Conservation (phyloP, 768 basidiomycete genomes). For the Calocybe gangraenosa region DNA sequence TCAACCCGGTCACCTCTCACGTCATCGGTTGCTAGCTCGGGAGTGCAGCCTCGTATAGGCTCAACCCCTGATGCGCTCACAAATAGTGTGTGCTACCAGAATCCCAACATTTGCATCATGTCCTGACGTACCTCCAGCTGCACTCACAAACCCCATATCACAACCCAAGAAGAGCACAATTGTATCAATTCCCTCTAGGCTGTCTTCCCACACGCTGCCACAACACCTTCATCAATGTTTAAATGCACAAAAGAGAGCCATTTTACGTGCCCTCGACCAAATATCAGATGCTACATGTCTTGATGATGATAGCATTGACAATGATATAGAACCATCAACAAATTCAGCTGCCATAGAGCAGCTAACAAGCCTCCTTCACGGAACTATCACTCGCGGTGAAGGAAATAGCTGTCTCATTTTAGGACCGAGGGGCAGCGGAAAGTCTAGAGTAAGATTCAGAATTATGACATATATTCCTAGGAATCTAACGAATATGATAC, state of each 20-base stretch:
- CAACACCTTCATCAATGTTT: slow-evolving; percentile 41
- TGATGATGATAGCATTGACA: slow-evolving; percentile 11
- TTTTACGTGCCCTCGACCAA: slow-evolving; percentile 42
- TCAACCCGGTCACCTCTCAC: neutral
- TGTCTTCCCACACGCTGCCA: slow-evolving; percentile 30
- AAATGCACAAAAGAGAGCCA: slow-evolving; percentile 52
- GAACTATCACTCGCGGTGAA: slow-evolving; percentile 77
- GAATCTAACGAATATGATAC: slow-evolving; percentile 4
- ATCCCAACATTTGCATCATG: neutral
- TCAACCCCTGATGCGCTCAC: no score
- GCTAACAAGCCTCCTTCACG: slow-evolving; percentile 59
- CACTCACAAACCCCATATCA: neutral
- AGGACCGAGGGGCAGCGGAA: slow-evolving; percentile 84
- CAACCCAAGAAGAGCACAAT: slow-evolving; percentile 10
- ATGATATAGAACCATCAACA: slow-evolving; percentile 33
- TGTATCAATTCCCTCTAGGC: slow-evolving; percentile 13
- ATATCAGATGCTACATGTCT: slow-evolving; percentile 10
- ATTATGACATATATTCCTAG: neutral
- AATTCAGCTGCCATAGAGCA: slow-evolving; percentile 54
- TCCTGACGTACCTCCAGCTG: slow-evolving; percentile 2
- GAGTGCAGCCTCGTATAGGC: no score
- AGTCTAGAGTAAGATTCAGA: slow-evolving; percentile 57
- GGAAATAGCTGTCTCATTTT: slow-evolving; percentile 91
- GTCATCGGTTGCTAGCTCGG: neutral
- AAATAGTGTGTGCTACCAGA: neutral